These are phyloP conservation scores for Phenoliferia sp. DNA, from an alignment of 1,284 basidiomycete species.

Conservation along the genomic window DNA sequence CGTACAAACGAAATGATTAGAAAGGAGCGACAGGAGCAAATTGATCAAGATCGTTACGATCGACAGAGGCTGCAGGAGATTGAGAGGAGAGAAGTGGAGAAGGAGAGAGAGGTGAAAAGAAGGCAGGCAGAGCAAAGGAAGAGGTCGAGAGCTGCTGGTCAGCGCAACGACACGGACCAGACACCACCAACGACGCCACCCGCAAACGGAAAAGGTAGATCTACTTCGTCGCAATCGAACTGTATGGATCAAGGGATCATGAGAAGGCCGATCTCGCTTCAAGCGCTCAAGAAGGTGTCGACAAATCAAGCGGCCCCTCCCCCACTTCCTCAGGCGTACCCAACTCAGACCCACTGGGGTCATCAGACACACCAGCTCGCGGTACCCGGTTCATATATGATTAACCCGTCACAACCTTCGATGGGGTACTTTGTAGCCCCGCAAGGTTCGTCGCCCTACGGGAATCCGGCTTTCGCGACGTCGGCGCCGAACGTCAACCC, in stretches of 20 bases:
- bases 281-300: neutral
- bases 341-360: neutral
- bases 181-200: neutral
- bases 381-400: neutral
- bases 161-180: neutral
- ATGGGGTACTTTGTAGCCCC: neutral
- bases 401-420: no score
- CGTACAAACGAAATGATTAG: neutral
- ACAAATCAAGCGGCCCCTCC: neutral
- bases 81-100: neutral
- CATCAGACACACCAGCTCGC: neutral
- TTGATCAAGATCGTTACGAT: neutral
- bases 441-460: neutral
- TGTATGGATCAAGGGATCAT: neutral
- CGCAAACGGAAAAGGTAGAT: neutral
- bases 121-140: neutral
- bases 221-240: neutral
- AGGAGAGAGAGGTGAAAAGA: neutral
- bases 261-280: neutral
- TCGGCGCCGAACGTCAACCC: neutral
- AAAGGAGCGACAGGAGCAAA: neutral
- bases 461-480: neutral
- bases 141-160: neutral
- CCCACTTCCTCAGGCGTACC: neutral
- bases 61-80: neutral